Evolutionary conservation across 2,329 filamentous ascomycete genomes (phyloP), one percentile per base, ranked within the genome.

Genomic region (Sclerotinia trifoliorum): DNA sequence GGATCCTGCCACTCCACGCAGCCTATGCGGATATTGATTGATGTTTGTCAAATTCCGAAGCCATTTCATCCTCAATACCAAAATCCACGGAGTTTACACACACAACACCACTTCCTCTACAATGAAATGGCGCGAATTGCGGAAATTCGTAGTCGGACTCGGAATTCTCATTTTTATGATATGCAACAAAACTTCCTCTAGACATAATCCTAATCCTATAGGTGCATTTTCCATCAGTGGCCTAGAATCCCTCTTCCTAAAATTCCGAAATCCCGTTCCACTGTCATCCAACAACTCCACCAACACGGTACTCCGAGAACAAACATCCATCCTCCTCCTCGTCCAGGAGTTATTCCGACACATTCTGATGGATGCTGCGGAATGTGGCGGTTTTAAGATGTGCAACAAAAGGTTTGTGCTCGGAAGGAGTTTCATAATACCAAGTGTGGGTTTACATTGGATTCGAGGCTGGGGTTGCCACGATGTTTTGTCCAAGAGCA

Each of bases 321-420:
- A 35, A 5, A 39, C 54, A 35, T 55, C 32, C 29, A 55, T 26
- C 15, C 29, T 39, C 15, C 29, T 39, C 32, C 39, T 44, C 6
- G 26, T 51, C 32, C 21, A 24, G 21, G 32, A 63, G 39, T 19
- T 26, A 21, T 39, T 39, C 32, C 32, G 24, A 48, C 17, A 51
- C 8, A 35, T 51, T n/a, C 5, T 24, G 11, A 39, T 19, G 5
- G 13, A 51, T 26, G 17, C n/a, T 39, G 60, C 60, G 60, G 60
- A 51, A 63, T 63, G 60, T 63, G 46, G 60, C 60, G 60, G 60
- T 51, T 63, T 63, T 62, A 51, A 46, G 46, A 63, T 6, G 3
- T 51, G 60, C 60, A 63, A 63, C 60, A 51, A 51, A 51, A 21
- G n/a, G 5, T 6, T 24, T 62, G 4, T 49, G 44, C 21, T 32